Evolutionary conservation across 2,329 filamentous ascomycete species (phyloP).

Genomic region (Verticillium tricorpus): DNA sequence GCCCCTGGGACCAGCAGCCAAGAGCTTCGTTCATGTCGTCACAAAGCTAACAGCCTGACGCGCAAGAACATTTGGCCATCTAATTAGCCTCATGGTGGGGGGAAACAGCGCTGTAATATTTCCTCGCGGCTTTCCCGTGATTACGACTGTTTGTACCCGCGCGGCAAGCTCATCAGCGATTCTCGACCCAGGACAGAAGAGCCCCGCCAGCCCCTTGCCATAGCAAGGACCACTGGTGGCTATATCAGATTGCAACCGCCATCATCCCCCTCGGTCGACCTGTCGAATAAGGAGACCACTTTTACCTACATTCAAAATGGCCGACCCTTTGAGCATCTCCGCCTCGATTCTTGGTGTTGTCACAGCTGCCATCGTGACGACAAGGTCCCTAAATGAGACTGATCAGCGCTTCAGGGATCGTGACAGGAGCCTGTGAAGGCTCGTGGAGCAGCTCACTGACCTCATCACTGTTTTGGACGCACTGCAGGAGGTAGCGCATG

Average conservation of each 20-base stretch:
- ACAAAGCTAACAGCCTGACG: too few relatives aligned
- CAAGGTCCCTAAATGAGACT: slow-evolving; percentile 24
- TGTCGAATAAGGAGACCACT: background rate
- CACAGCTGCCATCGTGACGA: slow-evolving; percentile 27
- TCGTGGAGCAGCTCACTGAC: slow-evolving; percentile 27
- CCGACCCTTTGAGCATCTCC: slow-evolving; percentile 28
- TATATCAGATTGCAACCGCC: background rate
- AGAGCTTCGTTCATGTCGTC: too few relatives aligned
- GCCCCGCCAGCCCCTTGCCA: background rate
- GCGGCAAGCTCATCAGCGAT: background rate
- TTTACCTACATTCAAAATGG: slow-evolving; percentile 2
- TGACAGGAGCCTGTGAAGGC: slow-evolving; percentile 25
- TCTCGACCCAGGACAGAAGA: background rate
- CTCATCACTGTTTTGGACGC: slow-evolving; percentile 25
- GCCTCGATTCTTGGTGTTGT: slow-evolving; percentile 25
- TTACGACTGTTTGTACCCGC: background rate
- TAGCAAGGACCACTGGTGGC: background rate
- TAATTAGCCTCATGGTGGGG: too few relatives aligned
- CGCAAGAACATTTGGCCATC: too few relatives aligned
- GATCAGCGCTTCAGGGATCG: slow-evolving; percentile 27
- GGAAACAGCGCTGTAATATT: background rate
- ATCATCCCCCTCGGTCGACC: background rate
- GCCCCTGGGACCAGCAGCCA: background rate
- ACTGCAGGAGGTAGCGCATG: slow-evolving; percentile 18
- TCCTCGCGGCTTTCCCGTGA: background rate